These are phyloP conservation scores for Xenoacremonium recifei DNA, from an alignment of 2,329 filamentous ascomycete genomes.

Conservation along the genomic window DNA sequence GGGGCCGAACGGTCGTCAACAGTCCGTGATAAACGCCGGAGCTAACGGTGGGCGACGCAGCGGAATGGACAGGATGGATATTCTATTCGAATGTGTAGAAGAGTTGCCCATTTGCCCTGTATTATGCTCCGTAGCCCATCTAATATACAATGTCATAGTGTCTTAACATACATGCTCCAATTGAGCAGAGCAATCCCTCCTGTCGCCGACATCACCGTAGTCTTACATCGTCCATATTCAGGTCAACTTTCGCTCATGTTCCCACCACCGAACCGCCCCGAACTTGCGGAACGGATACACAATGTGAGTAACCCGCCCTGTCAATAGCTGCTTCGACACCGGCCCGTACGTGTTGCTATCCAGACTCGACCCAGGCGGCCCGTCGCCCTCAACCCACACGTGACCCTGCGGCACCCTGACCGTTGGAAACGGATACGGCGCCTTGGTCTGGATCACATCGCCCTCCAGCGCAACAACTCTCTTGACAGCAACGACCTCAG, in stretches of 20 bases:
- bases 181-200: no score
- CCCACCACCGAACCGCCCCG: constrained; percentile 57
- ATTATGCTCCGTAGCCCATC: no score
- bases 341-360: constrained; percentile 94
- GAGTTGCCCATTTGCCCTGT: no score
- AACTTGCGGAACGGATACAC: constrained; percentile 65
- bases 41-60: no score
- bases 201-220: constrained; percentile 2
- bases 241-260: constrained; percentile 40
- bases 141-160: no score
- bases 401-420: constrained; percentile 77
- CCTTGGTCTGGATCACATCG: constrained; percentile 68
- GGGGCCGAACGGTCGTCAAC: no score
- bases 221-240: constrained; percentile 12
- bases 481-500: constrained; percentile 73
- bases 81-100: no score
- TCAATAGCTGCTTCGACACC: constrained; percentile 71
- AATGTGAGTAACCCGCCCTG: constrained; percentile 71
- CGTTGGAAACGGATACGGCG: constrained; percentile 54
- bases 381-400: constrained; percentile 95
- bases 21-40: no score
- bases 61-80: no score
- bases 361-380: constrained; percentile 62
- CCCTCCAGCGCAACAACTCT: constrained; percentile 78
- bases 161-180: no score